Conservation (phyloP, 106 monocot genomes). For the Allium fistulosum region DNA sequence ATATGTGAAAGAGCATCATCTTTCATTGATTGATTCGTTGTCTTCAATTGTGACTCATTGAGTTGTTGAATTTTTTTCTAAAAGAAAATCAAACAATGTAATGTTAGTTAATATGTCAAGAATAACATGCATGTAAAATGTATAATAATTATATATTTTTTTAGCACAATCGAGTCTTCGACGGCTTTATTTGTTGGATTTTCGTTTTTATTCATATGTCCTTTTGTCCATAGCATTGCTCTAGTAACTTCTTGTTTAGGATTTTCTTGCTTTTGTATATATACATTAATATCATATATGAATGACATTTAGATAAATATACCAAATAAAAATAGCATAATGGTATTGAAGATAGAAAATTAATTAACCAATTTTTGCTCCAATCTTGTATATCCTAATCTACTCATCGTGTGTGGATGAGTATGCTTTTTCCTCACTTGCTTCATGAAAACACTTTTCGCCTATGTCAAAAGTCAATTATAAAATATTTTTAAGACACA, state of each 20-base stretch:
- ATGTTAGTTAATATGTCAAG: neutral
- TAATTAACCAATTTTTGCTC: neutral
- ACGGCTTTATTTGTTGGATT: neutral
- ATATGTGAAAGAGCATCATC: neutral
- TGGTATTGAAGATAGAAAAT: neutral
- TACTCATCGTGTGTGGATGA: neutral
- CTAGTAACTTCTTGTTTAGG: neutral
- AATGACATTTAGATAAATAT: neutral
- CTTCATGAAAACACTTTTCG: neutral
- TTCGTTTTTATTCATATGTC: neutral
- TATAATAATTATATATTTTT: neutral
- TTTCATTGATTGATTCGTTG: neutral
- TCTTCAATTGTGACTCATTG: neutral
- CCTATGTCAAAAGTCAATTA: neutral
- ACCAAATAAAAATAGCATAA: neutral
- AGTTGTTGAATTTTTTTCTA: neutral
- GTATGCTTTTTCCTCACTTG: neutral
- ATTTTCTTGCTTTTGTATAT: neutral
- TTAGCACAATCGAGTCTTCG: neutral
- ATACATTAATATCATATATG: neutral
- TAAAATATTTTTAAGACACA: neutral
- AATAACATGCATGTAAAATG: neutral
- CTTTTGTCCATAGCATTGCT: neutral
- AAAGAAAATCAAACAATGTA: neutral
- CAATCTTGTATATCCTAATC: neutral